Evolutionary conservation across 768 basidiomycete genomes (phyloP).

Genomic region (Amanita thiersii): DNA sequence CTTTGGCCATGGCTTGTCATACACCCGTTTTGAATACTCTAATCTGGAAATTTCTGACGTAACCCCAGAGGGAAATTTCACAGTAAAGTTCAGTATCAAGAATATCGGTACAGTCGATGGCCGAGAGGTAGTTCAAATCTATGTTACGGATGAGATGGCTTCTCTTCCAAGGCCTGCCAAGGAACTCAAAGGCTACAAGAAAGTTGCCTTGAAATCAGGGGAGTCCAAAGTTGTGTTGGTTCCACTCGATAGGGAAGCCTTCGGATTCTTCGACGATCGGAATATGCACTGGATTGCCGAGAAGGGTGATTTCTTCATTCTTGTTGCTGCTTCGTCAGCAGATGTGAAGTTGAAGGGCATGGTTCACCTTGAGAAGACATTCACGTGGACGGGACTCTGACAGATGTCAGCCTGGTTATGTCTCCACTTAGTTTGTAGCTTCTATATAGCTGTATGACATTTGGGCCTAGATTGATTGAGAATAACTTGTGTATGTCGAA

Average conservation of each 20-base stretch:
- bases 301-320: conserved; percentile 35
- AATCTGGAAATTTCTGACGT: conserved; percentile 26
- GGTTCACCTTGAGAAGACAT: conserved; percentile 22
- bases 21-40: conserved; percentile 49
- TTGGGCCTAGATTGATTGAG: background rate
- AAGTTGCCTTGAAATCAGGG: conserved; percentile 36
- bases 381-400: conserved; percentile 37
- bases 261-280: conserved; percentile 41
- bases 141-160: conserved; percentile 32
- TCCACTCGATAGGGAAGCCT: conserved; percentile 35
- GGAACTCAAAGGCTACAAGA: conserved; percentile 40
- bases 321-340: conserved; percentile 37
- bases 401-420: too few relatives aligned
- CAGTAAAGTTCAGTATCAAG: conserved; percentile 33
- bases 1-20: conserved; percentile 54
- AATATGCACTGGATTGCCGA: conserved; percentile 38
- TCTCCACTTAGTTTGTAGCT: too few relatives aligned
- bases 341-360: conserved; percentile 29
- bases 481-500: background rate
- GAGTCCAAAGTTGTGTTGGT: conserved; percentile 30
- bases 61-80: conserved; percentile 25
- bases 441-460: background rate
- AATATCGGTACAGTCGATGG: conserved; percentile 38
- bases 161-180: conserved; percentile 36
- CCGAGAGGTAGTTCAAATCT: conserved; percentile 40